Base-by-base conservation (phyloP, 2,329 filamentous ascomycete genomes). In the Cordyceps militaris region DNA sequence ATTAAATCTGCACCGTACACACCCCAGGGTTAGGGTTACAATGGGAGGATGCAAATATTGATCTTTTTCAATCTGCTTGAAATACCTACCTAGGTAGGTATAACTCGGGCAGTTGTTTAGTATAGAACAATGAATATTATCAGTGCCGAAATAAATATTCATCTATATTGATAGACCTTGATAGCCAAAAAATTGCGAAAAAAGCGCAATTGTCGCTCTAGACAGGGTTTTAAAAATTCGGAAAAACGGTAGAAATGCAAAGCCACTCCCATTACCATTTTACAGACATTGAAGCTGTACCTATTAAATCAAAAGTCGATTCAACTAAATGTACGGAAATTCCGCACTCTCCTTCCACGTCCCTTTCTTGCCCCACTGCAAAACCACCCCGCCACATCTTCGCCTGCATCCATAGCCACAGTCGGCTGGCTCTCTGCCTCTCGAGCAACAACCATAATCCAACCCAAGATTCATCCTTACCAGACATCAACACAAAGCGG, bases 401-500 rank as follows among this genome's bases (percentile, higher is more conserved):
- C 32, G 6, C 40, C 28, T 24, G 14, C 16, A 40, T 55, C 36
- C 55, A 57, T 30, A 48, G 28, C 16, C 56, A 47, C 30, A 14
- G 23, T 16, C n/a, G n/a, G n/a, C n/a, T n/a, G n/a, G n/a, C n/a
- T n/a, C n/a, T n/a, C n/a, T n/a, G n/a, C 55, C 23, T 13, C 40
- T 34, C 19, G 11, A 23, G 30, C 52, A 47, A 46, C 49, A 40
- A 38, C 34, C 34, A 14, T 16, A n/a, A 21, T 30, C 26, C 5
- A 49, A 8, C 24, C 54, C 54, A 13, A 23, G 7, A 21, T 51
- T 42, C 58, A 58, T 46, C 60, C 52, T 44, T 60, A 53, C 40
- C 26, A 38, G 19, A 36, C 57, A 14, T 14, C 50, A 34, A 14
- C n/a, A 30, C 8, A 32, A 48, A 32, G 13, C 48, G 19, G 56